Conservation (phyloP, 1,284 basidiomycete species). For the Somion occarium region DNA sequence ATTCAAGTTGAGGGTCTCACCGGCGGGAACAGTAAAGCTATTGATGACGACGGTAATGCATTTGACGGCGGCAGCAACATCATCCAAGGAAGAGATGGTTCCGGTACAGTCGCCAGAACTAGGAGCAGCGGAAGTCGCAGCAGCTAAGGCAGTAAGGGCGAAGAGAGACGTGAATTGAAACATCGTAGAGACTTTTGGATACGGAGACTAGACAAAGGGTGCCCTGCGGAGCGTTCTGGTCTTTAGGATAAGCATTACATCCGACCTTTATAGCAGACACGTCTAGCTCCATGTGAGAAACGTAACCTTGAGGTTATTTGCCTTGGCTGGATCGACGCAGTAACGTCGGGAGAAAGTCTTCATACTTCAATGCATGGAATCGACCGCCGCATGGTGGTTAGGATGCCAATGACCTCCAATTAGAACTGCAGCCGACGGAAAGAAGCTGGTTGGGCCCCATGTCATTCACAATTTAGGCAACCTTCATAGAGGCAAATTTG, state of each 20-base stretch:
- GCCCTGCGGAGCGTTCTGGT: not conserved
- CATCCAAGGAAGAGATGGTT: conserved; percentile 37
- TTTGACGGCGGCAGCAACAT: conserved; percentile 37
- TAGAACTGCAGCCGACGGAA: too few species aligned
- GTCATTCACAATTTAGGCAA: too few species aligned
- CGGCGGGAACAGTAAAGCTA: conserved; percentile 35
- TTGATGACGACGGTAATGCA: conserved; percentile 47
- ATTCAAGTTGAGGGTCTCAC: conserved; percentile 26
- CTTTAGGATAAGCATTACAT: not conserved
- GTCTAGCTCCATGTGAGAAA: not conserved
- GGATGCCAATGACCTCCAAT: too few species aligned
- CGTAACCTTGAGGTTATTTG: not conserved
- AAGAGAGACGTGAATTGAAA: conserved; percentile 3
- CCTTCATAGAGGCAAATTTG: too few species aligned
- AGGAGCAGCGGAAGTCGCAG: conserved; percentile 3
- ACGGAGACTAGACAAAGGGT: not conserved
- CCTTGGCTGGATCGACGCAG: not conserved
- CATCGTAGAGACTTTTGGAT: not conserved
- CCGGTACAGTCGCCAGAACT: conserved; percentile 29
- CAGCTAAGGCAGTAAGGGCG: conserved; percentile 3
- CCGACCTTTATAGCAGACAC: not conserved
- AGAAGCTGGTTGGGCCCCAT: too few species aligned
- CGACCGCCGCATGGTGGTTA: not conserved
- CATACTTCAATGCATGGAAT: not conserved
- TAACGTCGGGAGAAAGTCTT: not conserved